These are phyloP conservation scores for Tardiomyces digboiensis DNA, from an alignment of 1,139 yeast species.

Conservation along the genomic window DNA sequence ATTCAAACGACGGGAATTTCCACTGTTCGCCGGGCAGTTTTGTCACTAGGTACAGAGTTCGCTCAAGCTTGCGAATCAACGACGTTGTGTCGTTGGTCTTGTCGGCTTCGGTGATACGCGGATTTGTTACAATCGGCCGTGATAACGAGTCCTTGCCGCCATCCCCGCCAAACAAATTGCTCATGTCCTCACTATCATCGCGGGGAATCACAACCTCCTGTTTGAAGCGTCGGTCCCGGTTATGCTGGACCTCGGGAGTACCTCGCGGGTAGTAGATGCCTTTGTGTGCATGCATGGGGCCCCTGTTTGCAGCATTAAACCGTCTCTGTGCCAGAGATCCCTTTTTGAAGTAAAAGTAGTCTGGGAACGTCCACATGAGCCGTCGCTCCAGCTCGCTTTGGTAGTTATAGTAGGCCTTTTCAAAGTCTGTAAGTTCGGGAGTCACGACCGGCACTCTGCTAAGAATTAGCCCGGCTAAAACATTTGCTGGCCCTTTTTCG, in stretches of 20 bases:
- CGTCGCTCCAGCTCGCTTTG: constrained; percentile 82
- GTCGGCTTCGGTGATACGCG: constrained; percentile 77
- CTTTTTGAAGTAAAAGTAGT: constrained; percentile 81
- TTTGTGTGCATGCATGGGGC: constrained; percentile 64
- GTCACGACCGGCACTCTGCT: constrained; percentile 82
- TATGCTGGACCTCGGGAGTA: constrained; percentile 75
- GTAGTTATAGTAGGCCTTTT: constrained; percentile 66
- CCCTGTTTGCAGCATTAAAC: constrained; percentile 64
- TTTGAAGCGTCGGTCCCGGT: constrained; percentile 79
- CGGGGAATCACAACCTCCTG: constrained; percentile 69
- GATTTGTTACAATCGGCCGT: constrained; percentile 59
- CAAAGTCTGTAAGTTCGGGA: constrained; percentile 65
- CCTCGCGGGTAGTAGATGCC: constrained; percentile 77
- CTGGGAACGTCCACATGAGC: constrained; percentile 96
- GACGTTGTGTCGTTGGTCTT: constrained; percentile 47
- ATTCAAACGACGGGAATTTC: constrained; percentile 67
- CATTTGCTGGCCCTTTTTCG: not conserved
- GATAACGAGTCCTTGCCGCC: constrained; percentile 39
- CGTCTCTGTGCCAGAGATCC: constrained; percentile 87
- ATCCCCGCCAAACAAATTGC: constrained; percentile 24
- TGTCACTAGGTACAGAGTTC: constrained; percentile 70
- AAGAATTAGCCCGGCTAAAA: constrained; percentile 43
- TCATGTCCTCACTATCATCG: constrained; percentile 16
- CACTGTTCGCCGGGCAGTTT: constrained; percentile 41
- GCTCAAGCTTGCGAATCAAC: constrained; percentile 68